Base-by-base conservation (phyloP, 192 early-diverging fungal species). In the Podila minutissima region DNA sequence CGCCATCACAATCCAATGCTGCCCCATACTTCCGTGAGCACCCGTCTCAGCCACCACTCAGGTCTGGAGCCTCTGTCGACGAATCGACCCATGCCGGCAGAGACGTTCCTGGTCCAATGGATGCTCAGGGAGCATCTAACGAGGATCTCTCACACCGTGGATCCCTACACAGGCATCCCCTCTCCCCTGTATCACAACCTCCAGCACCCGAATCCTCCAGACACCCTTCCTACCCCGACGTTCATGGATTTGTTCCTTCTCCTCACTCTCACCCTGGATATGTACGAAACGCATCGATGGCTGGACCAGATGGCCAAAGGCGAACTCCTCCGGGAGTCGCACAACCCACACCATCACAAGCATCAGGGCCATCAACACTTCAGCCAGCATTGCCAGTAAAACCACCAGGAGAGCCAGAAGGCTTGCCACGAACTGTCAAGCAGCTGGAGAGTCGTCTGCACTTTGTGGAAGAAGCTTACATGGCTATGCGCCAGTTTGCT, bases 381-480 rank as follows among this genome's bases (percentile, higher is more conserved):
- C 19, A 53, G 57, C 29, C 75, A 59, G 24, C 41, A 46, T 46
- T 46, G 41, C 41, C 41, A 46, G 41, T 46, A 46, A 46, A 46
- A 46, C 41, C 41, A 15, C 41, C 41, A 12, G 15, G 1, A 46
- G 62, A 31, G 38, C 28, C 65, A 32, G 69, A 71, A 8, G 75
- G 72, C 26, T 69, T 79, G 2, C 75, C 75, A 20, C 64, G 66
- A 20, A 64, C 66, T 6, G 50, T 66, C 4, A 72, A 73, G 67
- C 49, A 59, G 10, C 26, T 81, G 26, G 77, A 81, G 38, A 61
- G 41, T 13, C 71, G 77, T 32, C 63, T 81, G 20, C 62, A 69
- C 13, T 73, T 69, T 58, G 77, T 81, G 1, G 77, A 81, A 57
- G 77, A 81, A 13, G 66, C 77, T 0, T 81, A 81, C 37, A 69